These are phyloP conservation scores for Rhodotorula sp. DNA, from an alignment of 1,284 basidiomycete species.

Conservation along the genomic window DNA sequence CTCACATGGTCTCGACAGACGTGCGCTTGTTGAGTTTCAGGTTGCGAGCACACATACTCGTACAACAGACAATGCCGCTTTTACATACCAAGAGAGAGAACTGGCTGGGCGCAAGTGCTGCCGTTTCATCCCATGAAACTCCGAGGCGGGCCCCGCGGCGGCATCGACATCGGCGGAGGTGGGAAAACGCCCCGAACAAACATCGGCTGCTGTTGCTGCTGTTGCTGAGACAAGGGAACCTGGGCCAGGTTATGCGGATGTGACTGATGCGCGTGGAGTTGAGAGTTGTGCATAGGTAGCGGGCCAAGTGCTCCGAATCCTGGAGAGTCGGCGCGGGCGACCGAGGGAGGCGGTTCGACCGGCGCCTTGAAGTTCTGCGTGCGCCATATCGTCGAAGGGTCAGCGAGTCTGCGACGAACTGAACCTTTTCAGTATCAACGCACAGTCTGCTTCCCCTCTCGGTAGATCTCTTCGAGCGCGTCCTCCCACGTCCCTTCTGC, in stretches of 20 bases:
- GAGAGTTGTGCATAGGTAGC: slow-evolving; percentile 6
- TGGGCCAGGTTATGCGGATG: neutral
- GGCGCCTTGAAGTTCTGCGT: slow-evolving; percentile 35
- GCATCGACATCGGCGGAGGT: slow-evolving; percentile 9
- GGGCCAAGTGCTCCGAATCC: slow-evolving; percentile 22
- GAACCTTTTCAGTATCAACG: neutral
- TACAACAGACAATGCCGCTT: slow-evolving; percentile 1
- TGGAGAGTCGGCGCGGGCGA: slow-evolving; percentile 5
- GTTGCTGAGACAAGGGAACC: neutral
- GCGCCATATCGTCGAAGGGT: neutral
- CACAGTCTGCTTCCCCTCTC: slow-evolving; percentile 52
- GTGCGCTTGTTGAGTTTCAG: neutral
- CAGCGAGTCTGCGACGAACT: neutral
- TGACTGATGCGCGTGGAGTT: neutral
- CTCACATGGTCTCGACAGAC: neutral
- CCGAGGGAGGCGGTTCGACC: slow-evolving; percentile 14
- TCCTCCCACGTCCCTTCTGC: slow-evolving; percentile 75
- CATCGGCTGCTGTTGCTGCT: slow-evolving; percentile 1
- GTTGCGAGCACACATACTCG: neutral
- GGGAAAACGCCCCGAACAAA: slow-evolving; percentile 10
- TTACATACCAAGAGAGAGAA: neutral
- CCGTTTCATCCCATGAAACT: slow-evolving; percentile 12
- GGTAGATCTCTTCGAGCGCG: slow-evolving; percentile 71
- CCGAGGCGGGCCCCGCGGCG: neutral
- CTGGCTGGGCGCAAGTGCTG: neutral